Base-by-base conservation (phyloP, 2,329 filamentous ascomycete species). In the Achaetomium macrosporum region DNA sequence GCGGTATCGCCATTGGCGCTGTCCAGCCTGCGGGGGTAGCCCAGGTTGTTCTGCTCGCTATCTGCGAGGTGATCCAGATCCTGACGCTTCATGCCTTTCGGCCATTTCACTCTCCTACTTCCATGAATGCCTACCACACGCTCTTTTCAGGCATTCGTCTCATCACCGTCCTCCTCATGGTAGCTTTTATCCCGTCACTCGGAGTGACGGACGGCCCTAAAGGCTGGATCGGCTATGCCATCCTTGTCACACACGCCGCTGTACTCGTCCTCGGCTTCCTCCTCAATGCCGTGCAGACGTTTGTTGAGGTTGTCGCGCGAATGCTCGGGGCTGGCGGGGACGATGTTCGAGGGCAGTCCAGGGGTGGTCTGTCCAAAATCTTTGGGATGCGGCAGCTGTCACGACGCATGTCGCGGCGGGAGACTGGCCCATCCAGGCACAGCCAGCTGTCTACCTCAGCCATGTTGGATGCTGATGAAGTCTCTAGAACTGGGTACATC, bases 41-140 rank as follows among this genome's bases (percentile, higher is more conserved):
- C 2, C 93, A 99, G 69, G 81, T 99, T 52, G 88, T 96, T 20
- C 76, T 97, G 41, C 78, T 99, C 37, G 91, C 91, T 25, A 92
- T 96, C 50, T 96, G 91, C 69, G 93, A 99, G 71, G 87, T 97
- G 57, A 86, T 96, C 33, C 83, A 91, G 54, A 83, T 96, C 35
- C 76, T 97, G 42, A 92, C 91, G 0, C 73, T 97, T 5, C 85
- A 93, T 62, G 89, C 90, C 8, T 95, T 97, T 73, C 84, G 88
- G 15, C 93, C 93, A 0, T 99, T 95, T 64, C 85, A 92, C 56
- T 84, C 85, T 2, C 84, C 91, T 19, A 97, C 93, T 0, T 96
- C 92, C 29, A 99, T 99, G 93, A 97, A 97, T 66, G 83, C 89
- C 10, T 96, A 96, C 61, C 91, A 97, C 63, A 88, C 87, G 2